A percentile compares a stretch with the other conserved stretches of the same genome.
These are phyloP conservation scores for Elymus sibiricus DNA, from an alignment of 176 grass and related monocot genomes.

Conservation along the genomic window DNA sequence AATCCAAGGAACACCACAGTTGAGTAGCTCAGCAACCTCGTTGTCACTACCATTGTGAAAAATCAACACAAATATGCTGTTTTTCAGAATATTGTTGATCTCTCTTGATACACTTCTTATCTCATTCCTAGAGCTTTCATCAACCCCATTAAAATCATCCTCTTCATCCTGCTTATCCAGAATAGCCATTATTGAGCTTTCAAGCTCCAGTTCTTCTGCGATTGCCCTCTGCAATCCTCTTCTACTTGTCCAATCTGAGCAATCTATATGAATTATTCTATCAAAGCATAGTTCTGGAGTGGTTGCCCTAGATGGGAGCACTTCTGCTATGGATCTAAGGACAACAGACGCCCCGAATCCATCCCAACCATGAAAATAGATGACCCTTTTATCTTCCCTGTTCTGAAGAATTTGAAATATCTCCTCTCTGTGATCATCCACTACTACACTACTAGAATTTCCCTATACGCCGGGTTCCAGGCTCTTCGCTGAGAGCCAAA, in stretches of 20 bases:
- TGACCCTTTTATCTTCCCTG: background rate
- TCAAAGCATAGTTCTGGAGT: background rate
- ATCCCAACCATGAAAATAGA: background rate
- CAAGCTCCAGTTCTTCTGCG: background rate
- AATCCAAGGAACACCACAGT: background rate
- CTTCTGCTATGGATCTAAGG: background rate
- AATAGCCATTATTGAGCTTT: background rate
- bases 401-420: too few species aligned
- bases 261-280: background rate
- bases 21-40: background rate
- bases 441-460: too few species aligned
- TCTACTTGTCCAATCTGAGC: background rate
- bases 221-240: background rate
- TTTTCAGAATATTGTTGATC: background rate
- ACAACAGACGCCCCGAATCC: background rate
- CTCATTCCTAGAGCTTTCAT: background rate
- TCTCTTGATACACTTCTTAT: accelerated
- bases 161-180: background rate
- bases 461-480: too few species aligned
- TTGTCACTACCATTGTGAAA: background rate
- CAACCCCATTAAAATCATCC: background rate
- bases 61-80: background rate
- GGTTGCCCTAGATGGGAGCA: background rate
- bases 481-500: too few species aligned
- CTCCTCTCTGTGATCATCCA: too few species aligned